Evolutionary conservation across 2,329 filamentous ascomycete species (phyloP).

Genomic region (Clathrospora elynae): DNA sequence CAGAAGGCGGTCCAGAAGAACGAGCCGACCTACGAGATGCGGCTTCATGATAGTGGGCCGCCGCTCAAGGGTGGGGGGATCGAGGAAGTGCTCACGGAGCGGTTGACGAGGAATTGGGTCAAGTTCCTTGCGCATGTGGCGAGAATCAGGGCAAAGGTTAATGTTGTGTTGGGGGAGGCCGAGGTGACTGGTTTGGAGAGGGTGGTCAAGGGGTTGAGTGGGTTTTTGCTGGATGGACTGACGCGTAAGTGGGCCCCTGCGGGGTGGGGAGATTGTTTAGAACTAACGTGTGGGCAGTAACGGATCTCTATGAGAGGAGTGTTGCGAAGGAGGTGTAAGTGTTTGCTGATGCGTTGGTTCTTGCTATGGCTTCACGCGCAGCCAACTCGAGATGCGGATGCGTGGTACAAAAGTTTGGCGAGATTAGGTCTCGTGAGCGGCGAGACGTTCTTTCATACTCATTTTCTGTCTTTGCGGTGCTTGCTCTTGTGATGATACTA

Average conservation of each 20-base stretch:
- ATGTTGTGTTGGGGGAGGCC: slow-evolving; percentile 11
- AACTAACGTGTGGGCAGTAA: slow-evolving; percentile 12
- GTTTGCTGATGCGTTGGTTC: too few species aligned
- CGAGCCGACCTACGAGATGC: slow-evolving; percentile 27
- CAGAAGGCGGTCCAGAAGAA: slow-evolving; percentile 14
- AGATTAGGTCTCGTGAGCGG: too few species aligned
- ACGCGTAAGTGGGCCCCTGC: slow-evolving; percentile 14
- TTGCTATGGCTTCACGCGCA: too few species aligned
- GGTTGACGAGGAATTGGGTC: slow-evolving; percentile 24
- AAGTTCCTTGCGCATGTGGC: slow-evolving; percentile 24
- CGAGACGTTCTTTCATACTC: too few species aligned
- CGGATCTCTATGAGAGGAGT: slow-evolving; percentile 19
- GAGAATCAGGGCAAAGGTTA: slow-evolving; percentile 20
- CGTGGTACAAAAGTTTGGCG: too few species aligned
- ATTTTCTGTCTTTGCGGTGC: too few species aligned
- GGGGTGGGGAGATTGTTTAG: background rate
- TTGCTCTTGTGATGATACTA: too few species aligned
- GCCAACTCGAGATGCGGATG: too few species aligned
- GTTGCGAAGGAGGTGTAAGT: slow-evolving; percentile 2
- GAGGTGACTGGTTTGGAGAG: slow-evolving; percentile 13
- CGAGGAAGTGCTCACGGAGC: slow-evolving; percentile 23
- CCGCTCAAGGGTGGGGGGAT: slow-evolving; percentile 14
- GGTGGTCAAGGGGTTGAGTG: slow-evolving; percentile 14
- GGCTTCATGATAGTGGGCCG: slow-evolving; percentile 10
- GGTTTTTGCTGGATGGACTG: slow-evolving; percentile 18